Conservation (phyloP, 805 yeast genomes). For the Zygosaccharomyces gambellarensis region DNA sequence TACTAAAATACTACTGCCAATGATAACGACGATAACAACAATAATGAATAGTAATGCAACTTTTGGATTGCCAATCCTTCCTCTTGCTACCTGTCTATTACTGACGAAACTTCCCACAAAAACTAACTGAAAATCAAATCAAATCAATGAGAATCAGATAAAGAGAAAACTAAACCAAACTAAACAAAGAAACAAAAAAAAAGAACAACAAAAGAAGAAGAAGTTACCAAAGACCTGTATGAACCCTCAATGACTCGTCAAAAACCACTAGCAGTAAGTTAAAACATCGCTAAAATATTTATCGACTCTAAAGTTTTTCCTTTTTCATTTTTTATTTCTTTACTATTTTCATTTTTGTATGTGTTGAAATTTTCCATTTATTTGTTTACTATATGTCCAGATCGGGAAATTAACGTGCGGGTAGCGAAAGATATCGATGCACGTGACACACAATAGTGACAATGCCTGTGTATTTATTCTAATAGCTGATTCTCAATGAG, state of each 20-base stretch:
- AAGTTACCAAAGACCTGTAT: background rate
- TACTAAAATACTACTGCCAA: background rate
- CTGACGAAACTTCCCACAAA: background rate
- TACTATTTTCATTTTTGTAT: background rate
- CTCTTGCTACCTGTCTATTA: background rate
- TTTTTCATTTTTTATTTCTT: constrained; percentile 1
- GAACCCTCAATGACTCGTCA: constrained; percentile 3
- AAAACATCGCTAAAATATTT: background rate
- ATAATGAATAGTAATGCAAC: background rate
- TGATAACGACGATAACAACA: background rate
- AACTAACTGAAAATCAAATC: background rate
- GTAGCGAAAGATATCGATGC: background rate
- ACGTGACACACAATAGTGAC: background rate
- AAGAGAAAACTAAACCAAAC: too few relatives aligned
- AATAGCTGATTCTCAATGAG: too few relatives aligned
- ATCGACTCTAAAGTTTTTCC: background rate
- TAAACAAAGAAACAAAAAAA: background rate
- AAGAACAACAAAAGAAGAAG: background rate
- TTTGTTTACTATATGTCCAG: constrained; percentile 2
- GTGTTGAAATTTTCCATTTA: constrained; percentile 1
- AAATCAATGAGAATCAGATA: background rate
- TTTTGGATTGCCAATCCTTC: background rate
- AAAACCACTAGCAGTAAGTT: background rate
- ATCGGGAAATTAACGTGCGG: constrained; percentile 1
- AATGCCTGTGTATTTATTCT: too few relatives aligned